Conservation (phyloP, 2,329 filamentous ascomycete species). For the Claviceps purpurea region DNA sequence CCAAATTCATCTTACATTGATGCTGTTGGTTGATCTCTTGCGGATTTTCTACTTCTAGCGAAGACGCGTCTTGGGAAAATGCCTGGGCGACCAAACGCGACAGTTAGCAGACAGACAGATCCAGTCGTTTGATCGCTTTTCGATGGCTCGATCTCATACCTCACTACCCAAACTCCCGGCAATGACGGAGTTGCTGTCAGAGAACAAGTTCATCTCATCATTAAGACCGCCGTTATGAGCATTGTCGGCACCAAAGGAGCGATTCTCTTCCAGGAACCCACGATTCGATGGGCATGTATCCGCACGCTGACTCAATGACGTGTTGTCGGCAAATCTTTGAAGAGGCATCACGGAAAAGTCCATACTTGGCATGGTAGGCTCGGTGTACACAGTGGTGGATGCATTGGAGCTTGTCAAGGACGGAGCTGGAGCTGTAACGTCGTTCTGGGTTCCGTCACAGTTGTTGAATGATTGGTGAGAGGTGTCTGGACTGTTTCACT, state of each 20-base stretch:
- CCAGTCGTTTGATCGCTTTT: background rate
- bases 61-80: background rate
- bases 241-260: background rate
- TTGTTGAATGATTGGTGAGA: background rate
- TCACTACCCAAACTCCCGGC: background rate
- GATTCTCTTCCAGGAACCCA: background rate
- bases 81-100: background rate
- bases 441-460: background rate
- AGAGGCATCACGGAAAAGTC: background rate
- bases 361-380: background rate
- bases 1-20: background rate
- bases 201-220: background rate
- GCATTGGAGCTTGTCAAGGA: background rate
- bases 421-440: background rate
- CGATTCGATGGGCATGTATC: background rate
- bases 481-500: background rate
- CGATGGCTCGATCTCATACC: background rate
- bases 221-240: background rate
- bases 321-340: background rate
- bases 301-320: too few species aligned
- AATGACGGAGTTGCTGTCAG: background rate
- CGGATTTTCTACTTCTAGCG: background rate
- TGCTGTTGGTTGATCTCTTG: background rate
- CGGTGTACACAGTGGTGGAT: background rate
- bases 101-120: background rate